Evolutionary conservation across 345 rosid genomes (phyloP).

Genomic region (Psidium guajava): DNA sequence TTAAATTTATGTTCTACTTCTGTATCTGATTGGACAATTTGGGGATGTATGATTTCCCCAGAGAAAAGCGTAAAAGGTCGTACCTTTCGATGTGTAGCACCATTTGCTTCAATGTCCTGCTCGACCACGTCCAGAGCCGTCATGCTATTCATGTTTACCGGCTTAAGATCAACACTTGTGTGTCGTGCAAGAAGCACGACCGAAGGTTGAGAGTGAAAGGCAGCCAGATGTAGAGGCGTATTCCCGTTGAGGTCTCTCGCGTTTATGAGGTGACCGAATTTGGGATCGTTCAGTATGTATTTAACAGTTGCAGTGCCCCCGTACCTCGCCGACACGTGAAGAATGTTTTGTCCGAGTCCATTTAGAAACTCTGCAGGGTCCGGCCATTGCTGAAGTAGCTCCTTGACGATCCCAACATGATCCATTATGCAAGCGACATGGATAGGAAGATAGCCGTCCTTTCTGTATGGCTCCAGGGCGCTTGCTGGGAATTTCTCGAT

Average conservation of each 20-base stretch:
- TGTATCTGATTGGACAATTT: background rate
- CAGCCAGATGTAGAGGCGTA: background rate
- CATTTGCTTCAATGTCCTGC: rapidly evolving
- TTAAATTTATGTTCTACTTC: too few relatives aligned
- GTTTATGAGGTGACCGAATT: background rate
- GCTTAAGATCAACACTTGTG: rapidly evolving
- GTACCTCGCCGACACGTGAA: background rate
- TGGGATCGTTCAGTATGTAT: background rate
- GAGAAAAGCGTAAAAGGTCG: background rate
- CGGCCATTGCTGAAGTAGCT: too few relatives aligned
- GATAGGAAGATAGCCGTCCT: background rate
- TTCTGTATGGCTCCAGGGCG: background rate
- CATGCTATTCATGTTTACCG: background rate
- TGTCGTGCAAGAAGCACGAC: background rate
- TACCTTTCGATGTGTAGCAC: rapidly evolving
- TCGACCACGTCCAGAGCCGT: background rate
- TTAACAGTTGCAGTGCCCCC: background rate
- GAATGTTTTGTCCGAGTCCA: background rate
- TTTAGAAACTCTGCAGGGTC: background rate
- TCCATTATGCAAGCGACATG: too few relatives aligned
- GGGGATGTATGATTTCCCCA: background rate
- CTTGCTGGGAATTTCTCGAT: background rate
- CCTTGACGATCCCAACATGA: too few relatives aligned
- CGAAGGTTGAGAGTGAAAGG: background rate
- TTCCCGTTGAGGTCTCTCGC: background rate